Evolutionary conservation across 805 yeast genomes (phyloP).

Genomic region (Barnettozyma siamensis): DNA sequence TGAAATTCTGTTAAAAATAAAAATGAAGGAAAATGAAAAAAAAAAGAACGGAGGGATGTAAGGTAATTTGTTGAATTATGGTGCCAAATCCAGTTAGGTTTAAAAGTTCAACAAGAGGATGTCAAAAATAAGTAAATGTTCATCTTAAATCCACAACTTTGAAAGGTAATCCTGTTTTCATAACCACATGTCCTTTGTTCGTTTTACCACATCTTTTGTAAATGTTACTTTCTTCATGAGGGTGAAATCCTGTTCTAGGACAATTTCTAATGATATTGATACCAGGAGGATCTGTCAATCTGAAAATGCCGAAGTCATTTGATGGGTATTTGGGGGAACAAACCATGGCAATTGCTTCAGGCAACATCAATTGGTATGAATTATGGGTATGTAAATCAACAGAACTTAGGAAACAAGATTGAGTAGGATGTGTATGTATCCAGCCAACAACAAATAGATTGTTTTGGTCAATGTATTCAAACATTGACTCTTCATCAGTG

Average conservation of each 20-base stretch:
- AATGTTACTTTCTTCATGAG: conserved; percentile 46
- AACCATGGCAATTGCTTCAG: conserved; percentile 64
- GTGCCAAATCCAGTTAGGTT: too few species aligned
- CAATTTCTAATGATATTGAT: conserved; percentile 49
- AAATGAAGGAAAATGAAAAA: too few species aligned
- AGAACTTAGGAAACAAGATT: conserved; percentile 61
- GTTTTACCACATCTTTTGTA: conserved; percentile 41
- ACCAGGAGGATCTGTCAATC: conserved; percentile 65
- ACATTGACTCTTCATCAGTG: conserved; percentile 51
- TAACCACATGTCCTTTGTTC: conserved; percentile 44
- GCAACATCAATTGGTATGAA: conserved; percentile 63
- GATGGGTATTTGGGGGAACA: conserved; percentile 50
- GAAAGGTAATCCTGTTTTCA: conserved; percentile 42
- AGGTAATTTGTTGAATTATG: too few species aligned
- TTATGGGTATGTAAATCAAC: conserved; percentile 65
- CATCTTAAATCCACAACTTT: conserved; percentile 42
- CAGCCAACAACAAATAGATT: conserved; percentile 64
- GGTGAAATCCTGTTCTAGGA: conserved; percentile 49
- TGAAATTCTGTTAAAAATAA: too few species aligned
- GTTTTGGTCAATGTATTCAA: conserved; percentile 47
- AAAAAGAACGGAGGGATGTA: too few species aligned
- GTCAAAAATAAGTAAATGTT: too few species aligned
- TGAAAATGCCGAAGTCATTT: conserved; percentile 44
- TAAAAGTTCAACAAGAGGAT: too few species aligned
- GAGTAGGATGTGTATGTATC: conserved; percentile 75